phyloP scores from a whole-genome alignment of 495 filamentous ascomycete species.

The Podospora pseudocomata region DNA sequence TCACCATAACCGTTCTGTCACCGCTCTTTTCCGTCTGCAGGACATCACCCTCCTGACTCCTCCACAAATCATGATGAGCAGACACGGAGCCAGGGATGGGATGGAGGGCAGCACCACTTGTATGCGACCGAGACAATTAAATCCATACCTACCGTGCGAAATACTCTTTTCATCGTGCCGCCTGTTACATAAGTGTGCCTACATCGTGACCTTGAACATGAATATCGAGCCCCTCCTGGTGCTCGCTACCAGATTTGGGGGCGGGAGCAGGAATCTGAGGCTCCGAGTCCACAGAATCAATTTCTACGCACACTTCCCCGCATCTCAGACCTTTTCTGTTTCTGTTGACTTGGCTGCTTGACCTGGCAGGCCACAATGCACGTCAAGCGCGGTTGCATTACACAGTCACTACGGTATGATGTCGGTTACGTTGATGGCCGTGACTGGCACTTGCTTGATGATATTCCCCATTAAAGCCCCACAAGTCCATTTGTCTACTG shows the following conservation, averaged over 20 bases:
- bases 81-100: neutral
- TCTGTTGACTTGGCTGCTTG: neutral
- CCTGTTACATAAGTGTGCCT: neutral
- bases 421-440: conserved; percentile 17
- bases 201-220: neutral
- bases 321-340: conserved; percentile 1
- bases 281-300: neutral
- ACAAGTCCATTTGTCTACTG: neutral
- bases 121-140: neutral
- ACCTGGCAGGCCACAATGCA: neutral
- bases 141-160: neutral
- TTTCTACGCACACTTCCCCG: neutral
- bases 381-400: conserved; percentile 6
- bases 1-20: conserved; percentile 10
- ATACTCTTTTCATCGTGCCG: neutral
- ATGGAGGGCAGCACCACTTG: neutral
- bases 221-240: neutral
- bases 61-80: neutral
- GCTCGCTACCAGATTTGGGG: conserved; percentile 4
- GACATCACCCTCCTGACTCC: neutral
- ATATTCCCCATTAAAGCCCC: neutral
- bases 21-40: conserved; percentile 19
- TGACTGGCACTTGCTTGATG: conserved; percentile 17
- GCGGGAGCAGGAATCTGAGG: neutral
- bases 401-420: conserved; percentile 5